These are phyloP conservation scores for Meredithiella fracta DNA, from an alignment of 2,329 filamentous ascomycete genomes.

Conservation along the genomic window DNA sequence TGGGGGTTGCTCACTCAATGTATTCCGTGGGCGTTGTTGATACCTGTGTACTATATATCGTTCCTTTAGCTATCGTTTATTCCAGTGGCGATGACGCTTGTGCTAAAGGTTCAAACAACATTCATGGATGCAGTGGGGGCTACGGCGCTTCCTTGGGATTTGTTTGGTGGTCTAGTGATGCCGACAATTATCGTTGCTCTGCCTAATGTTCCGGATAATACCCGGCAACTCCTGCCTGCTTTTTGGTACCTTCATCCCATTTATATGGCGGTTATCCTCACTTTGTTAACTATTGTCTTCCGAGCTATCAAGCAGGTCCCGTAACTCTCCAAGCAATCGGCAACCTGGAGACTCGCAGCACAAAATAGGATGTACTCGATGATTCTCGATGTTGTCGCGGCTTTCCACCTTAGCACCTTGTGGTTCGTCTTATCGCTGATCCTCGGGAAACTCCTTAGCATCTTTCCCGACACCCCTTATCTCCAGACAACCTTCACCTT, in stretches of 20 bases:
- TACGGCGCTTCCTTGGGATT: constrained; percentile 15
- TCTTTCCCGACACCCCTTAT: no score
- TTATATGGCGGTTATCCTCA: constrained; percentile 14
- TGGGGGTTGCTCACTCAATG: constrained; percentile 18
- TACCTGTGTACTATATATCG: constrained; percentile 17
- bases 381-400: constrained; percentile 5
- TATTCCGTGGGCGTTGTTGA: constrained; percentile 16
- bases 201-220: constrained; percentile 12
- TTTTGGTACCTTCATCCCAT: constrained; percentile 18
- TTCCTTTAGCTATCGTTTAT: constrained; percentile 17
- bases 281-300: constrained; percentile 6
- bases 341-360: background rate
- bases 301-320: constrained; percentile 2
- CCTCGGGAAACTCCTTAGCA: background rate
- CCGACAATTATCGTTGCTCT: constrained; percentile 16
- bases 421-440: constrained; percentile 12
- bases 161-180: constrained; percentile 16
- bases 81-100: background rate
- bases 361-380: constrained; percentile 13
- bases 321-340: background rate
- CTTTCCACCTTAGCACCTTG: constrained; percentile 10
- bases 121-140: constrained; percentile 7
- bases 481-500: constrained; percentile 6
- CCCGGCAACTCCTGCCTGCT: constrained; percentile 15
- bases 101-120: constrained; percentile 7